phyloP scores from a whole-genome alignment of 257 asterid species.

The Solanum rostratum region DNA sequence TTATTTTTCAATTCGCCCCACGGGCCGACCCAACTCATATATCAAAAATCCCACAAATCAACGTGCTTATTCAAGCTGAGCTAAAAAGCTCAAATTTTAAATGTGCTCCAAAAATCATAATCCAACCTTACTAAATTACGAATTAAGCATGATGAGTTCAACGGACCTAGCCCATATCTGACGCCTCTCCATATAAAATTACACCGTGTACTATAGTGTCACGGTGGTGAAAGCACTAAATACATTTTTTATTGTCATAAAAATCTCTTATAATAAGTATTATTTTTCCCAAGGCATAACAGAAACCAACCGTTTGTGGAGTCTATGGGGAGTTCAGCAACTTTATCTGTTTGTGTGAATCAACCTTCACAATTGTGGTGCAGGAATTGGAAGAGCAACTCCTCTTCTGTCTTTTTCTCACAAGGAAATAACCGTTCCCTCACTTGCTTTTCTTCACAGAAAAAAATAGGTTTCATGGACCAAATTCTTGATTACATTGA shows the following conservation, averaged over 20 bases:
- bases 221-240: too few species aligned
- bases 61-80: too few species aligned
- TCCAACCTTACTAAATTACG: too few species aligned
- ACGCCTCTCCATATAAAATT: too few species aligned
- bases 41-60: too few species aligned
- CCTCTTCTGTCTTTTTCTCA: not conserved
- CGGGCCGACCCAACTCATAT: too few species aligned
- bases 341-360: not conserved
- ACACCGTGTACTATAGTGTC: too few species aligned
- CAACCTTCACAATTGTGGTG: not conserved
- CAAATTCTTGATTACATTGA: conserved; percentile 94
- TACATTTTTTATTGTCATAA: not conserved
- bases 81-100: too few species aligned
- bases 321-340: not conserved
- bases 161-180: too few species aligned
- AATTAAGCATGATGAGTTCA: too few species aligned
- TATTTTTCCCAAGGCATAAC: not conserved
- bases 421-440: conserved; percentile 26
- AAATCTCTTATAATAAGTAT: not conserved
- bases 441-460: conserved; percentile 66
- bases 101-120: too few species aligned
- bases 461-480: conserved; percentile 74
- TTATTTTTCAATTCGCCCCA: too few species aligned
- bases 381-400: not conserved
- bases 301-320: not conserved